Evolutionary conservation across 495 filamentous ascomycete species (phyloP).

Genomic region (Opeltia flavorubescens): DNA sequence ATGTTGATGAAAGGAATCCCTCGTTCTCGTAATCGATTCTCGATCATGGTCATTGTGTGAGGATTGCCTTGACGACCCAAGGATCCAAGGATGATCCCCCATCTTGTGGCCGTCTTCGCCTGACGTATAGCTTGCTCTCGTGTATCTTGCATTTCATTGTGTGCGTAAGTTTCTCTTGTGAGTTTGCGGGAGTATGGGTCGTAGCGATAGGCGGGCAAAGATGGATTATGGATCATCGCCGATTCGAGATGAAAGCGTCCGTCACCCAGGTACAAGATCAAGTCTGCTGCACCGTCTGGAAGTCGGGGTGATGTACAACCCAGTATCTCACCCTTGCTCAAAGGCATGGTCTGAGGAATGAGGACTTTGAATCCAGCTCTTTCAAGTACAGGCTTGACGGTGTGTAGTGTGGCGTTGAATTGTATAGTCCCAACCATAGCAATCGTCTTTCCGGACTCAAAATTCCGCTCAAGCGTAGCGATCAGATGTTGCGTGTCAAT

Average conservation of each 20-base stretch:
- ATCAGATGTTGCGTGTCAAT: slow-evolving; percentile 83
- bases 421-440: slow-evolving; percentile 96
- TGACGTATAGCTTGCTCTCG: slow-evolving; percentile 60
- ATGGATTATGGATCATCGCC: slow-evolving; percentile 96
- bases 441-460: slow-evolving; percentile 66
- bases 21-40: slow-evolving; percentile 49
- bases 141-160: slow-evolving; percentile 74
- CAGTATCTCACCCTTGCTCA: slow-evolving; percentile 88
- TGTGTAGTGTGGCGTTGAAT: slow-evolving; percentile 93
- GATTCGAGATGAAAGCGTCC: slow-evolving; percentile 94
- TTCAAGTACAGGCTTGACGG: slow-evolving; percentile 58
- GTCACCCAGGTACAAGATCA: slow-evolving; percentile 87
- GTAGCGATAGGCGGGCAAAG: slow-evolving; percentile 83
- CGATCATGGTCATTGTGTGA: slow-evolving; percentile 76
- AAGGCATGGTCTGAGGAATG: slow-evolving; percentile 82
- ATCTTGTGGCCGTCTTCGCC: slow-evolving; percentile 65
- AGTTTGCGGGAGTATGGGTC: slow-evolving; percentile 90
- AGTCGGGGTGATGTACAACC: slow-evolving; percentile 87
- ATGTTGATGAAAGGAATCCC: slow-evolving; percentile 71
- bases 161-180: slow-evolving; percentile 78
- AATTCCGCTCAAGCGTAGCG: slow-evolving; percentile 79
- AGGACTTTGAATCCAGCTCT: slow-evolving; percentile 67
- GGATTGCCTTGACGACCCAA: slow-evolving; percentile 92
- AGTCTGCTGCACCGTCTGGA: slow-evolving; percentile 43
- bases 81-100: slow-evolving; percentile 88